These are phyloP conservation scores for Coemansia sp. DNA, from an alignment of 192 early-diverging fungal species.

Conservation along the genomic window DNA sequence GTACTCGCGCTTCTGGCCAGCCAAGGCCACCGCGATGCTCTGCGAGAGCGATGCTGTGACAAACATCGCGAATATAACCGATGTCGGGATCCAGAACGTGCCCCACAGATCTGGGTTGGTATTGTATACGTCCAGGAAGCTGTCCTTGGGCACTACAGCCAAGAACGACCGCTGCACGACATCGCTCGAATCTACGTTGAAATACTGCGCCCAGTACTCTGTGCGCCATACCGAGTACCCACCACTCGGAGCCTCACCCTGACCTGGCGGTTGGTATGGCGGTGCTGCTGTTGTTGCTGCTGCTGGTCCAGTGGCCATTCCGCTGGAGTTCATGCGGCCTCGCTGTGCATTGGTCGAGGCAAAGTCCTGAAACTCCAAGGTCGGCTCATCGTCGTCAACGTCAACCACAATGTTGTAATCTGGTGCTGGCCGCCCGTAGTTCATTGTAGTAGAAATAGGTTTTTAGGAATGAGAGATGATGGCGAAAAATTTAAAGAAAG, in stretches of 20 bases:
- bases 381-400: conserved; percentile 59
- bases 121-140: conserved; percentile 80
- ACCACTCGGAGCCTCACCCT: conserved; percentile 9
- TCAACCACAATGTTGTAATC: conserved; percentile 61
- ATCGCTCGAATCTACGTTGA: conserved; percentile 88
- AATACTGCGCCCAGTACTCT: conserved; percentile 90
- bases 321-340: conserved; percentile 33
- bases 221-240: conserved; percentile 79
- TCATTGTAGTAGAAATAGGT: conserved; percentile 24
- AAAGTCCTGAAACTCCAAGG: conserved; percentile 59
- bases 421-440: conserved; percentile 28
- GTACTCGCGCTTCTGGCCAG: conserved; percentile 63
- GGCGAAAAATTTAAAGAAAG: neutral
- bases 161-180: conserved; percentile 74
- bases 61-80: conserved; percentile 96
- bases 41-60: conserved; percentile 89
- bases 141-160: conserved; percentile 72
- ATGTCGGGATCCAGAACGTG: conserved; percentile 98
- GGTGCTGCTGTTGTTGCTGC: conserved; percentile 30
- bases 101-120: conserved; percentile 96
- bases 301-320: neutral
- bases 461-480: neutral
- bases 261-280: conserved; percentile 37
- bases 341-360: conserved; percentile 41
- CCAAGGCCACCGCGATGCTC: conserved; percentile 75